Evolutionary conservation across 495 filamentous ascomycete species (phyloP), one percentile per base, ranked within the genome.

Genomic region (Penicillium taxi): DNA sequence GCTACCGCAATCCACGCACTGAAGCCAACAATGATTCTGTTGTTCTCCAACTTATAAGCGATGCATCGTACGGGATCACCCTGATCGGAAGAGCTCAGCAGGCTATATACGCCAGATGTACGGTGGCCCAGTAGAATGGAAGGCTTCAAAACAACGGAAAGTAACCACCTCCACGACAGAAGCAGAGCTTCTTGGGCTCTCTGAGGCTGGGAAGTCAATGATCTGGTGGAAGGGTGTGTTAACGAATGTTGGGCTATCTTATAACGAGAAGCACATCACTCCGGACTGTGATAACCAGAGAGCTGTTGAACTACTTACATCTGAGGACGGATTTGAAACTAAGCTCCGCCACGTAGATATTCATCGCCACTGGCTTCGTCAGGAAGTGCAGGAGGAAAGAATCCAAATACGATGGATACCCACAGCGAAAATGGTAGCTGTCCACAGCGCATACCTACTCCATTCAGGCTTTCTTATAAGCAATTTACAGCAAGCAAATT

Each of bases 331-430:
- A 6, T 24, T 49, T 7, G 21, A 42, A 2, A 53, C 42, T 2
- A 43, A 45, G 34, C 42, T 53, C 6, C 18, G 35, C 1, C 42
- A 53, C 14, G 31, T 53, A 0, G 42, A 53, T 41, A 50, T 53
- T 12, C 35, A 44, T 21, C 11, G 38, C 3, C 21, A 35, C n/a
- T 53, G 38, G 49, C 37, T 53, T 3, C 18, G 42, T 14, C 26
- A 52, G 31, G 36, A 42, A 14, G 40, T 45, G 1, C 17, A 35
- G 13, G 26, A 6, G 8, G 39, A 36, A 7, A n/a, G 35, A n/a
- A 27, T 38, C 2, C 11, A 20, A 7, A 30, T 47, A 5, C 12
- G 24, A 11, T 43, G 12, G 41, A 34, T 42, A 2, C 32, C 43
- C 1, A 50, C 34, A 3, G 17, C 11, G 2, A 6, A 39, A 2